Base-by-base conservation (phyloP, 306 rosid species). In the Cyamopsis tetragonoloba region DNA sequence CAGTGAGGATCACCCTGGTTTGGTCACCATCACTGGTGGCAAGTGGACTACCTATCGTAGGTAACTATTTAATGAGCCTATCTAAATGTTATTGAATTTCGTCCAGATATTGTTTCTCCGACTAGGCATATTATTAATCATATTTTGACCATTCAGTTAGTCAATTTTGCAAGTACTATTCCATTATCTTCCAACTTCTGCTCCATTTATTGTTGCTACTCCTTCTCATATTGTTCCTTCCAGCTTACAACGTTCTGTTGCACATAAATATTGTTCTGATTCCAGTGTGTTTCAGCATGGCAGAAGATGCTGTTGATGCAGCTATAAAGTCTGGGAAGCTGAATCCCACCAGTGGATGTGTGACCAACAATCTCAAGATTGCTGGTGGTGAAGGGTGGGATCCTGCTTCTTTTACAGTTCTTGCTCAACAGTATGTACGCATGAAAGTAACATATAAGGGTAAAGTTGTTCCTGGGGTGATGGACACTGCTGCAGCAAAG, bases 21-120 rank as follows among this genome's bases (percentile, higher is more conserved):
- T 89, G 85, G 91, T 89, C 56, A 89, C 93, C 74, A 86, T 89
- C 49, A 86, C 96, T 0, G 96, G 96, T 38, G 96, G 96, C 77
- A 86, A 89, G 83, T 89, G 96, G 93, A 89, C 96, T 42, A 89
- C 96, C 68, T 89, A 89, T 74, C 85, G 96, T 30, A 71, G 96
- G 96, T 89, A 82, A 81, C 42, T 9, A 34, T 71, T 47, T 44
- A 34, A 32, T 39, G 31, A 11, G 22, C 71, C 49, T 47, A 51
- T 17, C 69, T 71, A 39, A 68, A 48, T 32, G 42, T 34, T 37
- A 48, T 65, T 42, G 14, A 26, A 37, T 23, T n/a, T 77, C 57
- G 56, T 57, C 37, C 35, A 8, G 49, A 34, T 73, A 46, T 27
- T 75, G 43, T 68, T 35, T 73, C 72, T 7, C 7, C 3, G 20